Evolutionary conservation across 140 eudicot genomes (phyloP).

Genomic region (Oenanthe javanica): DNA sequence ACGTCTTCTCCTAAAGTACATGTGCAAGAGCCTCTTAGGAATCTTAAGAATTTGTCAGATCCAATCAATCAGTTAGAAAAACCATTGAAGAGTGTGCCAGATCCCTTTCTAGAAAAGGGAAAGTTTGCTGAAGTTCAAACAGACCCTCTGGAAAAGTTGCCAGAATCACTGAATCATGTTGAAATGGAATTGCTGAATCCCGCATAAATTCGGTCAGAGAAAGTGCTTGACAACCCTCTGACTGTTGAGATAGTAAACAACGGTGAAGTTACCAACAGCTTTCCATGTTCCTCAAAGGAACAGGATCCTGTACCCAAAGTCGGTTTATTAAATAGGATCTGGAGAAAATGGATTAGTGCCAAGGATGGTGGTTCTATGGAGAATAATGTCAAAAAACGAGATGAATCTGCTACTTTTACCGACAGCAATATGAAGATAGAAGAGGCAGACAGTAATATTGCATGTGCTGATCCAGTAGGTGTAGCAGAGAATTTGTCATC

Average conservation of each 20-base stretch:
- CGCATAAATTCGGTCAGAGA: conserved; percentile 10
- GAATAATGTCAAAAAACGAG: neutral
- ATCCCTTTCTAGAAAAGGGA: conserved; percentile 7
- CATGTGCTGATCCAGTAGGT: conserved; percentile 16
- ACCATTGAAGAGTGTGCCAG: conserved; percentile 17
- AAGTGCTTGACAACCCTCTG: conserved; percentile 26
- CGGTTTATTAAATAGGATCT: conserved; percentile 36
- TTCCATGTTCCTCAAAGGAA: conserved; percentile 14
- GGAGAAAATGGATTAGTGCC: conserved; percentile 46
- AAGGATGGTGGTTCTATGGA: conserved; percentile 21
- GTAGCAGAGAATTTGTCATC: conserved; percentile 25
- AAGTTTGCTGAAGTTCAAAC: neutral
- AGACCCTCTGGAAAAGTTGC: conserved; percentile 40
- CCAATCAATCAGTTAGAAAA: conserved; percentile 13
- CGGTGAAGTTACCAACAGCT: conserved; percentile 19
- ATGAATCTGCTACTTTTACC: conserved; percentile 6
- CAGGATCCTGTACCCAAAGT: conserved; percentile 16
- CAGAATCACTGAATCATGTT: conserved; percentile 26
- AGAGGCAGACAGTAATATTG: conserved; percentile 18
- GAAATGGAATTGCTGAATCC: conserved; percentile 30
- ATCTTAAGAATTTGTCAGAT: conserved; percentile 18
- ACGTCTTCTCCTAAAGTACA: conserved; percentile 11
- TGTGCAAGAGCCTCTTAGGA: conserved; percentile 22
- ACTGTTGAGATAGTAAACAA: conserved; percentile 21
- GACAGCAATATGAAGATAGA: conserved; percentile 14